phyloP scores from a whole-genome alignment of 345 rosid species.

The Mercurialis annua region DNA sequence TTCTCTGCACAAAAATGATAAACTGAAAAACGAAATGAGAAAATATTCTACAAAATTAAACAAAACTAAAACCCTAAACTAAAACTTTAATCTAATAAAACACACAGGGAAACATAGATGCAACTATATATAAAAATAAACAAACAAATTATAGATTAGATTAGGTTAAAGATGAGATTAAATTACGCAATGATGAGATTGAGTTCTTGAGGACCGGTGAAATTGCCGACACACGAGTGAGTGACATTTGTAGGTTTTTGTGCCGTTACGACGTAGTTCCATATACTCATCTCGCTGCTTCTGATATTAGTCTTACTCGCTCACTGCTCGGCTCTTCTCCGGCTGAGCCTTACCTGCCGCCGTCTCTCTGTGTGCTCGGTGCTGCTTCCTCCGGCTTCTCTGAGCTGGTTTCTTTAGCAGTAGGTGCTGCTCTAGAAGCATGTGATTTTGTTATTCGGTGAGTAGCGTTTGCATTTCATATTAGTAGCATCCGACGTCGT shows the following conservation, averaged over 20 bases:
- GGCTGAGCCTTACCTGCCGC: background rate
- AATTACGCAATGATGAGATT: slow-evolving; percentile 86
- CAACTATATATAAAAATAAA: background rate
- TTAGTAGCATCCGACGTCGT: too few species aligned
- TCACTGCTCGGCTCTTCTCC: background rate
- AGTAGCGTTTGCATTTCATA: too few species aligned
- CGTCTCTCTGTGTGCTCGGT: background rate
- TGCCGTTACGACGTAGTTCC: slow-evolving; percentile 60
- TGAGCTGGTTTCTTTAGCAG: background rate
- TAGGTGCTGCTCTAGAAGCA: background rate
- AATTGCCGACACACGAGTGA: slow-evolving; percentile 94
- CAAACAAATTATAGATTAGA: background rate
- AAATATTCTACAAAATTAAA: background rate
- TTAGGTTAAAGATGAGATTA: background rate
- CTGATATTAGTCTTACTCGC: background rate
- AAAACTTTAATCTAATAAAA: background rate
- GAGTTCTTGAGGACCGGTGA: slow-evolving; percentile 87
- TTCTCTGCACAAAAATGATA: background rate
- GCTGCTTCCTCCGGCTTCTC: background rate
- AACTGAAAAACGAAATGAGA: background rate
- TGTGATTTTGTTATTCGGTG: too few species aligned
- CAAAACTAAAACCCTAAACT: slow-evolving; percentile 1
- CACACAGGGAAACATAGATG: background rate
- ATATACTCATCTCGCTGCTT: slow-evolving; percentile 33
- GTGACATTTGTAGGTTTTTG: slow-evolving; percentile 83